Evolutionary conservation across 495 filamentous ascomycete species (phyloP).

Genomic region (Penicillium parvum): DNA sequence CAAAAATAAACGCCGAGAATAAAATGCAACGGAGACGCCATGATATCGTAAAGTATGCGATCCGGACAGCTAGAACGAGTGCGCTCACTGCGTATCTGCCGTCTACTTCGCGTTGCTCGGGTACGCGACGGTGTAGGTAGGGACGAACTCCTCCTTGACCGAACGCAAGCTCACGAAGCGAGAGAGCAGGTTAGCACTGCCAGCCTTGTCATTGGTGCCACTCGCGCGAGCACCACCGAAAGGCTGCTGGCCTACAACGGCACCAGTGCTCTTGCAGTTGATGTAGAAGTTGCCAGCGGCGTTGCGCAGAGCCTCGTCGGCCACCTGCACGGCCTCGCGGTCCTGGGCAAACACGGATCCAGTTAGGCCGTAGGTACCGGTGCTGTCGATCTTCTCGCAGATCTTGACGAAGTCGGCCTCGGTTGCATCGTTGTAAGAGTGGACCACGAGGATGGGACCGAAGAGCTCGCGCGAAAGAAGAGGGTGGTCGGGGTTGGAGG

Average conservation of each 20-base stretch:
- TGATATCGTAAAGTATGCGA: conserved; percentile 23
- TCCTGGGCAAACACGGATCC: conserved; percentile 75
- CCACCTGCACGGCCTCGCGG: conserved; percentile 59
- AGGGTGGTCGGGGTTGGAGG: conserved; percentile 58
- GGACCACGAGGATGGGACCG: conserved; percentile 56
- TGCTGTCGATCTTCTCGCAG: conserved; percentile 56
- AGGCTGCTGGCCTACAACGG: conserved; percentile 88
- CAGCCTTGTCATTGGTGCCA: conserved; percentile 91
- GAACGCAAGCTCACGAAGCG: conserved; percentile 80
- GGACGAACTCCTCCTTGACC: conserved; percentile 86
- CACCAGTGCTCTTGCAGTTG: conserved; percentile 90
- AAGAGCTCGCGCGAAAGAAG: conserved; percentile 61
- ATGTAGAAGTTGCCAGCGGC: conserved; percentile 87
- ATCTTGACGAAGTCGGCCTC: conserved; percentile 48
- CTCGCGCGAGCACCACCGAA: conserved; percentile 84
- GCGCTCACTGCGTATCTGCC: not conserved
- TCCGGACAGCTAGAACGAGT: not conserved
- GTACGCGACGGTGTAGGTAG: conserved; percentile 65
- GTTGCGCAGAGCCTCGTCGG: conserved; percentile 71
- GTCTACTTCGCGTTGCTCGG: conserved; percentile 65
- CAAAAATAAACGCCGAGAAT: conserved; percentile 16
- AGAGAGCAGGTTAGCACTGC: conserved; percentile 66
- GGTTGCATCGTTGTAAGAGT: conserved; percentile 55
- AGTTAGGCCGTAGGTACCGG: conserved; percentile 73
- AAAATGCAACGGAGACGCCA: conserved; percentile 26